A percentile compares a stretch with the other conserved stretches of the same genome.
Evolutionary conservation across 164 flowering plant species (phyloP).

Genomic region (Nymphaea thermarum): DNA sequence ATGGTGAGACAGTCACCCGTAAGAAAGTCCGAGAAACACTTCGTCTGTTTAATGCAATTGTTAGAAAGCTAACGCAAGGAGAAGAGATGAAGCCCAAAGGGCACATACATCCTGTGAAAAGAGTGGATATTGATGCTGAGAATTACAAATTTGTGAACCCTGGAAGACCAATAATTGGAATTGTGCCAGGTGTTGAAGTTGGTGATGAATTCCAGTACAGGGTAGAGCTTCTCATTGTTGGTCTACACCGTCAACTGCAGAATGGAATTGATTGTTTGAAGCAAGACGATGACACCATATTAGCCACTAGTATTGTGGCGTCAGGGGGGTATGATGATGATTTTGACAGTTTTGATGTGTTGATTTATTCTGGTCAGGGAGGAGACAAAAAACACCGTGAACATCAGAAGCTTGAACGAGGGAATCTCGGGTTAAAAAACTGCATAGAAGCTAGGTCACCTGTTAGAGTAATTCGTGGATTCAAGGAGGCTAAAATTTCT

Average conservation of each 20-base stretch:
- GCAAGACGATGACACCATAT: constrained; percentile 13
- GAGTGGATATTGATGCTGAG: constrained; percentile 13
- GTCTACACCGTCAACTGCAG: constrained; percentile 62
- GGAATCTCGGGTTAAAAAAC: constrained; percentile 66
- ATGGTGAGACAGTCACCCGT: constrained; percentile 19
- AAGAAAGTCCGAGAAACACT: constrained; percentile 60
- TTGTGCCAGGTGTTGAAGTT: constrained; percentile 83
- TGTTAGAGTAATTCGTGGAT: constrained; percentile 78
- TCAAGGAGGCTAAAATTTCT: constrained; percentile 23
- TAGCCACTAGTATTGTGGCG: constrained; percentile 72
- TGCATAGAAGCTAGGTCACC: constrained; percentile 34
- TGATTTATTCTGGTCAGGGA: constrained; percentile 65
- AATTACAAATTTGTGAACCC: constrained; percentile 40
- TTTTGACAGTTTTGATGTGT: constrained; percentile 30
- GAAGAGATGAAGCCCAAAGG: constrained; percentile 42
- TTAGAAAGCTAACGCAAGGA: constrained; percentile 54
- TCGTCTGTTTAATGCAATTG: constrained; percentile 46
- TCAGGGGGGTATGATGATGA: constrained; percentile 72
- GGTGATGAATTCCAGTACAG: constrained; percentile 87
- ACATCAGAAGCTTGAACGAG: constrained; percentile 71
- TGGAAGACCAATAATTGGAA: constrained; percentile 41
- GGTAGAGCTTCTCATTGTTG: constrained; percentile 65
- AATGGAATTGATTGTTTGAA: constrained; percentile 68
- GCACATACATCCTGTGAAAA: constrained; percentile 1
- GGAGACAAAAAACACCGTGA: constrained; percentile 39